Conservation (phyloP, 768 basidiomycete genomes). For the Tulasnella sp. region DNA sequence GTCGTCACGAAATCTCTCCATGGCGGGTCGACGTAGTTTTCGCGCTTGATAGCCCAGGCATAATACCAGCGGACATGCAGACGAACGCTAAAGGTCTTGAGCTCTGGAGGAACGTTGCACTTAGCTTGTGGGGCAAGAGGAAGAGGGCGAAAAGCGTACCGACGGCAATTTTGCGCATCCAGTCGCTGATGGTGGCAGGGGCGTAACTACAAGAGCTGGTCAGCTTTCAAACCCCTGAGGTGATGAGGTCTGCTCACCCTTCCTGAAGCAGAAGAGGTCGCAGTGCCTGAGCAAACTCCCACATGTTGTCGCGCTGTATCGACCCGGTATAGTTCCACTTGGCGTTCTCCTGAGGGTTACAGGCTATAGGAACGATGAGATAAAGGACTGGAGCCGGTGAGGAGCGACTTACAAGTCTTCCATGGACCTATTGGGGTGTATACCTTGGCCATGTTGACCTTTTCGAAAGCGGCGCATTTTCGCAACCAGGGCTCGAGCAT, state of each 20-base stretch:
- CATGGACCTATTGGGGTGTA: slow-evolving; percentile 4
- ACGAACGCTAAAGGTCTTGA: not conserved
- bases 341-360: not conserved
- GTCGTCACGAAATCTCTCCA: not conserved
- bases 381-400: not conserved
- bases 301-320: not conserved
- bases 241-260: not conserved
- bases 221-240: not conserved
- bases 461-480: slow-evolving; percentile 2
- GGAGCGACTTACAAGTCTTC: not conserved
- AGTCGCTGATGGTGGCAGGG: not conserved
- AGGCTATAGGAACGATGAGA: not conserved
- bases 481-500: not conserved
- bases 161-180: not conserved
- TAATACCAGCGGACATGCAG: slow-evolving; percentile 1
- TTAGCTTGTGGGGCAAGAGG: too few relatives aligned
- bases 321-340: not conserved
- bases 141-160: not conserved
- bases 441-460: not conserved
- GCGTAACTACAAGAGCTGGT: not conserved
- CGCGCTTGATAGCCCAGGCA: slow-evolving; percentile 6
- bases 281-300: not conserved
- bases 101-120: too few relatives aligned
- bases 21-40: not conserved
- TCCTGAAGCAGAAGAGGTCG: not conserved